Base-by-base conservation (phyloP, 2,329 filamentous ascomycete species). In the Calcarisporium arbuscula region DNA sequence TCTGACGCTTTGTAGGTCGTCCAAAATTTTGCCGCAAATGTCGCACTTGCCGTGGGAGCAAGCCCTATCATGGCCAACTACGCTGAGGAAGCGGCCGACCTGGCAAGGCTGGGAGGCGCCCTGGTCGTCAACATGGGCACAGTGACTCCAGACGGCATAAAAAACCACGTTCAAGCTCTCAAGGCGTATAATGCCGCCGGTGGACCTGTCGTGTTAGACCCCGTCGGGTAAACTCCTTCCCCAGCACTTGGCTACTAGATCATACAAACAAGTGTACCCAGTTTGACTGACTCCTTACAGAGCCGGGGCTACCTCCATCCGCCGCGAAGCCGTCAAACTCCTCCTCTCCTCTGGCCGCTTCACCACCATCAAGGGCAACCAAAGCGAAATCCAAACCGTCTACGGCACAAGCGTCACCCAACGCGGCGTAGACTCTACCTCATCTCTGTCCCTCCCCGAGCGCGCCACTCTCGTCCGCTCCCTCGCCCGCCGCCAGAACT, bases 111-210 rank as follows among this genome's bases (percentile, higher is more conserved):
- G 1, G 80, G 81, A 23, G 87, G 85, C 9, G 77, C 82, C 1
- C 72, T 96, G 2, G 83, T 96, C 29, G 73, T 96, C 53, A 96
- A 96, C 61, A 95, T 95, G 87, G 90, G 90, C 19, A 95, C 87
- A 1, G 79, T 90, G 6, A 92, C 85, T 2, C 77, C 81, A 0
- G 83, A 87, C 5, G 81, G 80, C 22, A 60, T 90, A 4, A 50
- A 65, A 9, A 86, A 85, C 56, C 88, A 92, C 56, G 53, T 77
- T 23, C 72, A 80, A 52, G 88, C 89, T 0, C 65, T 95, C 8
- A 64, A 64, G 26, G 88, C 87, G 2, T 95, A 96, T 67, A 96
- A 95, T 50, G 66, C 69, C 3, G 74, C 72, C 8, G 80, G 80
- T 1, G 76, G 82, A 2, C 86, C 89, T 0, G 76, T 94, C 0